Conservation (phyloP, 257 asterid genomes). For the Rubia yunnanensis region DNA sequence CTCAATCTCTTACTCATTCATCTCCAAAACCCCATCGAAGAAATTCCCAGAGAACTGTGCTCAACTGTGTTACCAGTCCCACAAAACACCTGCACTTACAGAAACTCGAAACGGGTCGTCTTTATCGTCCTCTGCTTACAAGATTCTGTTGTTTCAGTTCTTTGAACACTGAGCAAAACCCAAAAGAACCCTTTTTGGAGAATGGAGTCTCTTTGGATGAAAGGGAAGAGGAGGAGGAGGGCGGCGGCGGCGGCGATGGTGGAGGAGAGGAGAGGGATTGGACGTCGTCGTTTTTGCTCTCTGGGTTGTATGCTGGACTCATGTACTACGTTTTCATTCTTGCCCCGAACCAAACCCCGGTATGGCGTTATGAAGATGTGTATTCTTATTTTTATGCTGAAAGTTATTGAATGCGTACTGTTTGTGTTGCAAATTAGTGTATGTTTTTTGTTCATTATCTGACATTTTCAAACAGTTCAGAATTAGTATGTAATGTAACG, state of each 20-base stretch:
- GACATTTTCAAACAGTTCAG: not conserved
- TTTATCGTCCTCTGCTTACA: constrained; percentile 6
- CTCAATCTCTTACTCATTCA: constrained; percentile 17
- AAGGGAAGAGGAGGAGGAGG: constrained; percentile 10
- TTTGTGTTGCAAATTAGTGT: too few relatives aligned
- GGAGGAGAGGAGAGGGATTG: constrained; percentile 66
- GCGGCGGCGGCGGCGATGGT: constrained; percentile 17
- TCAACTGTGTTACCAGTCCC: not conserved
- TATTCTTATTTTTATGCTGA: not conserved
- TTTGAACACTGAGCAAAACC: constrained; percentile 28
- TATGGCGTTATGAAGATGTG: constrained; percentile 13
- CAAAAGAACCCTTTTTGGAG: constrained; percentile 36
- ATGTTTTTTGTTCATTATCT: not conserved
- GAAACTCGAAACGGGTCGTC: constrained; percentile 11
- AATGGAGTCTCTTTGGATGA: constrained; percentile 20
- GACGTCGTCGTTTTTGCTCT: constrained; percentile 78
- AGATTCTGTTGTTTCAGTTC: constrained; percentile 29
- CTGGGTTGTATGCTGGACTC: constrained; percentile 70
- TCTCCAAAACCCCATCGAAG: constrained; percentile 14
- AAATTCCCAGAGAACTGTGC: constrained; percentile 6
- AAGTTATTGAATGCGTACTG: not conserved
- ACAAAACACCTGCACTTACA: not conserved
- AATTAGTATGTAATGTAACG: too few relatives aligned
- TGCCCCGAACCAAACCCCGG: constrained; percentile 90
- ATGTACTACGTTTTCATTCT: constrained; percentile 70